A percentile compares a stretch with the other conserved stretches of the same genome.
phyloP scores from a whole-genome alignment of 257 asterid genomes.

The Coffea eugenioides region DNA sequence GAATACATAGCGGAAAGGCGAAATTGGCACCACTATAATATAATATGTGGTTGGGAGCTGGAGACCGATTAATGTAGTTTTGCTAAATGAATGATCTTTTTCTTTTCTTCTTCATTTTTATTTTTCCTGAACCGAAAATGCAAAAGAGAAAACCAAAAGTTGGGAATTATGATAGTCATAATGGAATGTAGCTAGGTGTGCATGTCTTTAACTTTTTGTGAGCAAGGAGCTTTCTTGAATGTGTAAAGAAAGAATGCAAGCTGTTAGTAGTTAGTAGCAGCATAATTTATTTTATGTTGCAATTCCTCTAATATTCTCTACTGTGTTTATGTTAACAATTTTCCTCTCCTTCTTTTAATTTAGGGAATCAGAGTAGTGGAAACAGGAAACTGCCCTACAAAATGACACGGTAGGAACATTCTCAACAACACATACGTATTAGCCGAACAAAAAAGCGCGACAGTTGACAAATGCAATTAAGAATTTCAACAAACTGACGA shows the following conservation, averaged over 20 bases:
- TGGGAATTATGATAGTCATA: background rate
- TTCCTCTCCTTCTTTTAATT: no score
- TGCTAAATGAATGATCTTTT: background rate
- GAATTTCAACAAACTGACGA: no score
- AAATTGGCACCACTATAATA: background rate
- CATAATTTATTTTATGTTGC: no score
- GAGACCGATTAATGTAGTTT: background rate
- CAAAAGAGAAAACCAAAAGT: background rate
- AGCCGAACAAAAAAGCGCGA: no score
- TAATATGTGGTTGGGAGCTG: background rate
- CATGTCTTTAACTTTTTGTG: slow-evolving; percentile 4
- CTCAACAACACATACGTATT: no score
- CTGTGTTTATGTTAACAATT: no score
- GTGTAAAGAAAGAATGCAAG: background rate
- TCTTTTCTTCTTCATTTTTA: background rate
- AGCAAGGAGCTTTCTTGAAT: background rate
- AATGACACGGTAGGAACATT: no score
- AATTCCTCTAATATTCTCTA: no score
- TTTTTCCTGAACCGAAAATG: no score
- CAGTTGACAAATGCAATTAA: no score
- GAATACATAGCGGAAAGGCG: background rate
- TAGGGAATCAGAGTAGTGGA: no score
- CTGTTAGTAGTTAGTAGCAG: background rate
- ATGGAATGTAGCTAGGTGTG: background rate
- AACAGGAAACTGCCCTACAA: no score